phyloP scores from a whole-genome alignment of 768 basidiomycete genomes.

The Suillus clintonianus region DNA sequence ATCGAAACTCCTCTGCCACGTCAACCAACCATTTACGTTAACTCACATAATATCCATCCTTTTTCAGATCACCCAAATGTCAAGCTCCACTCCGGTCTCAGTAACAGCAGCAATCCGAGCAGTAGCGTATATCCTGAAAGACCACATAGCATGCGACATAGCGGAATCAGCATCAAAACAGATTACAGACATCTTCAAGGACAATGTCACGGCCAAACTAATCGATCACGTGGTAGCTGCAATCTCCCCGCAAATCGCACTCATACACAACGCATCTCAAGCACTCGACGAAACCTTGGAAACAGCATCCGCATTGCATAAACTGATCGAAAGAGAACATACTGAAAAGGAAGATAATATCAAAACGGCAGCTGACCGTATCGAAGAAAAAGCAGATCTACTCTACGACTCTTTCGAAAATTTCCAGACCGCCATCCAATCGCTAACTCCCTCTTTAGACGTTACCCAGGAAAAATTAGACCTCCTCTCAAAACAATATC shows the following conservation, averaged over 20 bases:
- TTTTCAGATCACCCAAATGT: background rate
- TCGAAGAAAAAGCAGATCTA: background rate
- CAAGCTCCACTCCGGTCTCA: background rate
- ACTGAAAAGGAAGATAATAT: conserved; percentile 20
- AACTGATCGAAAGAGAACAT: background rate
- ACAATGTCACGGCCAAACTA: background rate
- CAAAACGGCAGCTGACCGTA: background rate
- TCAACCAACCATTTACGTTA: too few species aligned
- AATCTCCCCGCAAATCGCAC: background rate
- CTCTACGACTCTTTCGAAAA: background rate
- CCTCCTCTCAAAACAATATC: background rate
- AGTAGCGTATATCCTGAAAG: background rate
- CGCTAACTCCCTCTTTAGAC: background rate
- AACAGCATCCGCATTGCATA: background rate
- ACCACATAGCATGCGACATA: too few species aligned
- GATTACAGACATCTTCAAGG: too few species aligned
- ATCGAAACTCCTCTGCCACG: background rate
- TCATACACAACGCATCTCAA: background rate
- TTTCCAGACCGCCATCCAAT: background rate
- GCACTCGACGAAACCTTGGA: background rate
- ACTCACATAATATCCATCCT: too few species aligned
- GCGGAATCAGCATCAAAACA: too few species aligned
- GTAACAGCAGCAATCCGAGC: background rate
- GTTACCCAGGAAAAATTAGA: background rate
- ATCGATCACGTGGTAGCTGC: background rate